phyloP scores from a whole-genome alignment of 2,329 filamentous ascomycete genomes.

The Scedosporium minutisporum region DNA sequence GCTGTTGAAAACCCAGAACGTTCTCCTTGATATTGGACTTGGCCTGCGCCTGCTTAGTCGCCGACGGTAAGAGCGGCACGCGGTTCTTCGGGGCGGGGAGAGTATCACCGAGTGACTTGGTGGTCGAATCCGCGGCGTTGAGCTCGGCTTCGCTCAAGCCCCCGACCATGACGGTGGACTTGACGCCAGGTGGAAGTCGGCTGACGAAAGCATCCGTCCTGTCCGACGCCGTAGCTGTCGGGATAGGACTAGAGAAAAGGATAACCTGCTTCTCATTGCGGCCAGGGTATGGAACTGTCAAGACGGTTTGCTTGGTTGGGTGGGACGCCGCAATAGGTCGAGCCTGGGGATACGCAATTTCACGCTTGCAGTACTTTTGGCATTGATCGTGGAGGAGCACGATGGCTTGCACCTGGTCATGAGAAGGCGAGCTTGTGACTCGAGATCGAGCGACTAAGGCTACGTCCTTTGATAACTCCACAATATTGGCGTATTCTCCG shows the following conservation, averaged over 20 bases:
- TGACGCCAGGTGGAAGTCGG: not conserved
- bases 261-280: not conserved
- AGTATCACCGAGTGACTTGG: slow-evolving; percentile 58
- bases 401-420: not conserved
- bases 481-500: slow-evolving; percentile 48
- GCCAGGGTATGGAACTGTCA: not conserved
- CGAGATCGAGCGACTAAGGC: slow-evolving; percentile 37
- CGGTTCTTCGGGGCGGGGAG: slow-evolving; percentile 31
- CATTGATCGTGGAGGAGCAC: not conserved
- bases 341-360: not conserved
- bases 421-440: slow-evolving; percentile 25
- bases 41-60: slow-evolving; percentile 36
- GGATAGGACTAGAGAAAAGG: not conserved
- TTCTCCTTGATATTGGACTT: slow-evolving; percentile 60
- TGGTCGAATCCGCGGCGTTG: not conserved
- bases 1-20: slow-evolving; percentile 41
- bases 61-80: slow-evolving; percentile 59
- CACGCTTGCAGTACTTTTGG: not conserved
- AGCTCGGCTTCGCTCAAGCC: not conserved
- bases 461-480: slow-evolving; percentile 54
- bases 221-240: not conserved
- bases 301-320: not conserved
- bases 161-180: not conserved
- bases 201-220: not conserved
- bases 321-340: not conserved